A percentile compares a stretch with the other conserved stretches of the same genome.
These are phyloP conservation scores for Nicotiana paniculata DNA, from an alignment of 257 asterid species.

Conservation along the genomic window DNA sequence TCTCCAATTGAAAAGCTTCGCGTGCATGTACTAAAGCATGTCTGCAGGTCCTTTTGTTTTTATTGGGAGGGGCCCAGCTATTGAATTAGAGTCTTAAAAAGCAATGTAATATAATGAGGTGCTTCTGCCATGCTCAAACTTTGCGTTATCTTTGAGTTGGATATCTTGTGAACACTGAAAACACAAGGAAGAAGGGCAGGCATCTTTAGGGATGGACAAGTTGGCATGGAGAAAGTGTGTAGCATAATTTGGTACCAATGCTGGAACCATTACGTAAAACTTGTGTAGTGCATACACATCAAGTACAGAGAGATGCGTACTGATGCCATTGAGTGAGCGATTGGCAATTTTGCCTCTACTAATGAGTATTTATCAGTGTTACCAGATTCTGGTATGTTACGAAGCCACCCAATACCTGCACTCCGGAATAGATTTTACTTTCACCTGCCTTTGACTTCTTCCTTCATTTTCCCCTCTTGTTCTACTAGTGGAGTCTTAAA, in stretches of 20 bases:
- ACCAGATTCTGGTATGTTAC: background rate
- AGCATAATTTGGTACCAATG: background rate
- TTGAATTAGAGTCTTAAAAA: background rate
- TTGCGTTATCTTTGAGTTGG: background rate
- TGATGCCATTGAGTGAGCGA: background rate
- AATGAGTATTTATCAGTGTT: background rate
- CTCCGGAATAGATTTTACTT: background rate
- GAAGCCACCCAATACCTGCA: background rate
- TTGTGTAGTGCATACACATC: background rate
- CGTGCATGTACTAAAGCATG: background rate
- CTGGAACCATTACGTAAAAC: background rate
- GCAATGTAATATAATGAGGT: background rate
- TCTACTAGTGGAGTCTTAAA: background rate
- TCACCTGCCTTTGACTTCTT: background rate
- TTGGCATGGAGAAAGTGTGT: background rate
- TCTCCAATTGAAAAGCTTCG: background rate
- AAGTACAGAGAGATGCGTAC: background rate
- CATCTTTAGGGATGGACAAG: background rate
- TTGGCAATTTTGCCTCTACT: background rate
- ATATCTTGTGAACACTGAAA: background rate
- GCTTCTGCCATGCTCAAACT: background rate
- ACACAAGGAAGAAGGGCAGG: background rate
- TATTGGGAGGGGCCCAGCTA: background rate
- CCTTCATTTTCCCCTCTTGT: background rate
- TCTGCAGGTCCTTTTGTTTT: background rate